Evolutionary conservation across 495 filamentous ascomycete species (phyloP).

Genomic region (Lindgomyces ingoldianus): DNA sequence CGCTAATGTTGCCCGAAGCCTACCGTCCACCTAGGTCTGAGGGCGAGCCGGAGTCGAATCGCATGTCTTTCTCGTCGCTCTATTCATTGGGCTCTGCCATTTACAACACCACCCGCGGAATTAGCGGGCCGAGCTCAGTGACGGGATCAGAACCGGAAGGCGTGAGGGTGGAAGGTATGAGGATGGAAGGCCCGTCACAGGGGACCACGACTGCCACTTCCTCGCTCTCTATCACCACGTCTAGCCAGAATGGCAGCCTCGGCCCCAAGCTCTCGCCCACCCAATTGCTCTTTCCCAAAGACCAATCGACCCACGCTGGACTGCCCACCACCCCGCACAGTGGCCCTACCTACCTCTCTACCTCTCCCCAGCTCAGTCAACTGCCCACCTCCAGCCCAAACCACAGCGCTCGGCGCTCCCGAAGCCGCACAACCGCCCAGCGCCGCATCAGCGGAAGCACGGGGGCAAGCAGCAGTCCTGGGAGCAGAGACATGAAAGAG

Average conservation of each 20-base stretch:
- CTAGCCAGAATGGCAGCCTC: slow-evolving; percentile 41
- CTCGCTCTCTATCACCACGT: slow-evolving; percentile 58
- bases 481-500: slow-evolving; percentile 54
- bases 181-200: slow-evolving; percentile 25
- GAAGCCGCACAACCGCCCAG: slow-evolving; percentile 70
- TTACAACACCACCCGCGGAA: slow-evolving; percentile 34
- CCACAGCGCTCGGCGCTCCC: slow-evolving; percentile 48
- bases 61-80: slow-evolving; percentile 65
- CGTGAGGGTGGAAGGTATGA: slow-evolving; percentile 29
- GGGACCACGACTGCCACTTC: slow-evolving; percentile 54
- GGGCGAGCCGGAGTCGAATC: slow-evolving; percentile 55
- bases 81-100: slow-evolving; percentile 64
- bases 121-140: slow-evolving; percentile 49
- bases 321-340: slow-evolving; percentile 46
- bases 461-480: slow-evolving; percentile 69
- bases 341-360: slow-evolving; percentile 45
- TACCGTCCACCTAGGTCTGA: slow-evolving; percentile 21
- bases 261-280: slow-evolving; percentile 43
- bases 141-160: slow-evolving; percentile 46
- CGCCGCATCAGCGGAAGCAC: slow-evolving; percentile 77
- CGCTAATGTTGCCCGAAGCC: slow-evolving; percentile 50
- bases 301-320: slow-evolving; percentile 45
- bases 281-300: slow-evolving; percentile 36
- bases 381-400: slow-evolving; percentile 7
- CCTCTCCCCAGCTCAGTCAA: slow-evolving; percentile 21